These are phyloP conservation scores for Hirschioporus abietinus DNA, from an alignment of 768 basidiomycete genomes.

Conservation along the genomic window DNA sequence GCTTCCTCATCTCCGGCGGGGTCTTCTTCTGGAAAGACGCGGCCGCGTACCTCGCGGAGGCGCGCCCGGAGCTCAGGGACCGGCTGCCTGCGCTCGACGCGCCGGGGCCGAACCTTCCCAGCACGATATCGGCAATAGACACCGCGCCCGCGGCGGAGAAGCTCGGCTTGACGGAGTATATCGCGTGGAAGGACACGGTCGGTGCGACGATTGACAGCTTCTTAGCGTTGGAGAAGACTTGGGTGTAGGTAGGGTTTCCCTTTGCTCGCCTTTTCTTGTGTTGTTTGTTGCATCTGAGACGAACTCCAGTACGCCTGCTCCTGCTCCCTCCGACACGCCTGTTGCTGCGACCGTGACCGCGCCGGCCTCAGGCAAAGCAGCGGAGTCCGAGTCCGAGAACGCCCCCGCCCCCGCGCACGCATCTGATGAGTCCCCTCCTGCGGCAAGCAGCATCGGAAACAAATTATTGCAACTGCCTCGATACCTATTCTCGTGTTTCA, in stretches of 20 bases:
- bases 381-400: neutral
- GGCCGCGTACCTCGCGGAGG: constrained; percentile 16
- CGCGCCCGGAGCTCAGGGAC: constrained; percentile 20
- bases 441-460: neutral
- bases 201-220: constrained; percentile 16
- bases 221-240: constrained; percentile 14
- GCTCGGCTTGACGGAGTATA: constrained; percentile 14
- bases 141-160: constrained; percentile 12
- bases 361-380: neutral
- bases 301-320: neutral
- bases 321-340: neutral
- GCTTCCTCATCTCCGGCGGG: constrained; percentile 21
- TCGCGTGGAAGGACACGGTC: constrained; percentile 13
- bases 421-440: neutral
- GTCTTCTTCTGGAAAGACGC: constrained; percentile 24
- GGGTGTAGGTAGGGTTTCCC: neutral
- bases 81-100: constrained; percentile 13
- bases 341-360: neutral
- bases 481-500: neutral
- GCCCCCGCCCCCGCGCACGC: too few species aligned
- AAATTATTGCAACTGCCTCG: neutral
- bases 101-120: neutral
- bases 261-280: neutral
- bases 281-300: neutral
- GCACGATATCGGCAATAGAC: constrained; percentile 9